Base-by-base conservation (phyloP, 139 green algal genomes). In the Chlamydomonas sphaeroides region DNA sequence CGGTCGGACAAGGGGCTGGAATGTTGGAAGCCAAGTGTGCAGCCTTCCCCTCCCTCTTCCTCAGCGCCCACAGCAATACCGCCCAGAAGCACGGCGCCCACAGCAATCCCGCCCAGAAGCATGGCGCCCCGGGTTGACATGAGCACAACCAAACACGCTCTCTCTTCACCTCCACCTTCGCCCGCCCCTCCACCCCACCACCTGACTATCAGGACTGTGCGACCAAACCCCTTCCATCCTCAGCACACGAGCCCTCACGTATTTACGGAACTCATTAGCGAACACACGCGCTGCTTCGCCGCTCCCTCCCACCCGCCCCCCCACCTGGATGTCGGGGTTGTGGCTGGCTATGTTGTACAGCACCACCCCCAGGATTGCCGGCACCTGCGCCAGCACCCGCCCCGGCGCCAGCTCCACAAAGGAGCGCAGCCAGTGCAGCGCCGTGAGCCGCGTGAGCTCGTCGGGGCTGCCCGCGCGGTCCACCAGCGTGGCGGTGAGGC, bases 371-470 rank as follows among this genome's bases (percentile, higher is more conserved):
- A 99, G 89, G 17, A 98, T 89, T 51, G 88, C 71, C 23, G 92
- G 90, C 65, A 96, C 95, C 57, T 94, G 91, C 1, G 81, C 88
- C 77, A 95, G 78, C 72, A 98, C 85, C 85, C 93, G 80, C 5
- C 57, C 63, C 5, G 83, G 83, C 21, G 86, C 92, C 65, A 93
- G 79, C 73, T 86, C 87, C 38, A 98, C 89, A 85, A 98, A 95
- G 51, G 92, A 89, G 42, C 90, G 68, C 78, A 90, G 80, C 95
- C 95, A 99, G 49, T 91, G 90, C 68, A 99, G 80, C 18, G 93
- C 92, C 2, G 95, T 98, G 39, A 97, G 90, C 41, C 90, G 92
- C 0, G 89, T 97, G 68, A 92, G 90, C 75, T 96, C 94, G 49
- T 98, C 95, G 15, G 62, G 62, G 11, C n/a, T 39, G 63, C 45